phyloP scores from a whole-genome alignment of 176 grass and related monocot genomes.

The maize (Zea mays) region Zm-B73-REFERENCE-NAM-5.0 NC_050103.1:150951501-150952000 shows the following conservation, averaged over 20 bases:
- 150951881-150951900: not conserved
- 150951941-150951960: conserved; percentile 82
- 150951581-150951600: not conserved
- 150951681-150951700: not conserved
- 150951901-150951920: not conserved
- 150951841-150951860: not conserved
- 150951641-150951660: not conserved
- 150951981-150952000: conserved; percentile 81
- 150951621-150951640: not conserved
- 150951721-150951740: not conserved
- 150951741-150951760: not conserved
- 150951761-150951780: not conserved
- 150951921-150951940: conserved; percentile 66
- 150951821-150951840: not conserved
- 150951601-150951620: not conserved
- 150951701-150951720: not conserved
- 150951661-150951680: not conserved
- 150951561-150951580: not conserved
- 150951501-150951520: not conserved
- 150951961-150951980: conserved; percentile 57
- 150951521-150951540: not conserved
- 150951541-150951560: not conserved
- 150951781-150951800: not conserved
- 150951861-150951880: no score
- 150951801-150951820: not conserved